Evolutionary conservation across 1,139 yeast genomes (phyloP).

Genomic region (Wickerhamiella infanticola): DNA sequence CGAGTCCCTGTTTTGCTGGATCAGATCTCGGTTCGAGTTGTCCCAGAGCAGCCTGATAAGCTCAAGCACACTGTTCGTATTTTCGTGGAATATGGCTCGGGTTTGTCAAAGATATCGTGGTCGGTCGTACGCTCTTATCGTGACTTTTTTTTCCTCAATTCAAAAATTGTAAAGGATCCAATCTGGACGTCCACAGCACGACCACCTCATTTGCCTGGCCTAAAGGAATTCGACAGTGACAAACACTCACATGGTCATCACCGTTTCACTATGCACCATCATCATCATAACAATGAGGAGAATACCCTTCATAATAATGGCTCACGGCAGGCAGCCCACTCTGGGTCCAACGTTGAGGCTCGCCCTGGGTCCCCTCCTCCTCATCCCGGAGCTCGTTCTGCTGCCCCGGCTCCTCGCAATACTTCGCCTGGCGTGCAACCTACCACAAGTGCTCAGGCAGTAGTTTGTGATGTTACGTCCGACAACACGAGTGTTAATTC

Average conservation of each 20-base stretch:
- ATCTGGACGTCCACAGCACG: neutral
- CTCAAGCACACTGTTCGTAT: conserved; percentile 41
- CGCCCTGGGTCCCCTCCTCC: neutral
- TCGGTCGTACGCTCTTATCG: conserved; percentile 53
- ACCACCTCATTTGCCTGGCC: neutral
- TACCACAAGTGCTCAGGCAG: neutral
- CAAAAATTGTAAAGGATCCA: neutral
- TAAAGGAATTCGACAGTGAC: neutral
- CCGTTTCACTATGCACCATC: neutral
- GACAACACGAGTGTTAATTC: neutral
- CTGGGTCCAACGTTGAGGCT: neutral
- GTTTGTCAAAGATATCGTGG: conserved; percentile 70
- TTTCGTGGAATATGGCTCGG: conserved; percentile 80
- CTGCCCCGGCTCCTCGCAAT: neutral
- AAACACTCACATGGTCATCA: neutral
- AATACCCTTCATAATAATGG: neutral
- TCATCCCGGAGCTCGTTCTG: neutral
- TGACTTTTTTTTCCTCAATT: conserved; percentile 48
- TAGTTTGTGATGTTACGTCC: neutral
- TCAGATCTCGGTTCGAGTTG: conserved; percentile 48
- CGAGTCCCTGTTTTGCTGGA: conserved; percentile 73
- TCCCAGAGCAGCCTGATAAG: conserved; percentile 29
- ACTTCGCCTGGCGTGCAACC: neutral
- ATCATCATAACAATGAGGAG: neutral
- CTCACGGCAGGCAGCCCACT: neutral